phyloP scores from a whole-genome alignment of 202 grass and related monocot species.

The Hordeum pubiflorum region DNA sequence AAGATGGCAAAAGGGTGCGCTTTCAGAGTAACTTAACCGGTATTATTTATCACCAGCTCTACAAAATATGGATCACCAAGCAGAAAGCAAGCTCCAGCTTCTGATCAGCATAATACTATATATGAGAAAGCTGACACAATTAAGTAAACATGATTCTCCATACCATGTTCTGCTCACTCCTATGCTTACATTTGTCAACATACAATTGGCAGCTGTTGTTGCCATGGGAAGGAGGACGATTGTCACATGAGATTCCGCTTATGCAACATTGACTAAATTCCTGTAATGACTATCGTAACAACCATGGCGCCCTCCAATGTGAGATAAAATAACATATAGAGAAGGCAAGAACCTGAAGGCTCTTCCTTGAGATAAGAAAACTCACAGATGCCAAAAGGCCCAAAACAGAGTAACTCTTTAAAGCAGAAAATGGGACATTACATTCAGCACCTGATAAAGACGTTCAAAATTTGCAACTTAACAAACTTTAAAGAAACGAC shows the following conservation, averaged over 20 bases:
- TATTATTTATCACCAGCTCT: slow-evolving; percentile 49
- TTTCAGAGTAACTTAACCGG: slow-evolving; percentile 51
- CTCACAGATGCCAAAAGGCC: slow-evolving; percentile 64
- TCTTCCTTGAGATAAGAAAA: slow-evolving; percentile 52
- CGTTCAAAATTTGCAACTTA: slow-evolving; percentile 42
- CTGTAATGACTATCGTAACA: slow-evolving; percentile 53
- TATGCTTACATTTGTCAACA: slow-evolving; percentile 47
- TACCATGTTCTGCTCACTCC: slow-evolving; percentile 48
- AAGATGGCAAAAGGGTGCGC: slow-evolving; percentile 35
- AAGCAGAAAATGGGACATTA: slow-evolving; percentile 58
- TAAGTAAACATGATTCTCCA: slow-evolving; percentile 49
- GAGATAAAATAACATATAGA: slow-evolving; percentile 55
- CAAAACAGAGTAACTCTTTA: slow-evolving; percentile 66
- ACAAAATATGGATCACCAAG: slow-evolving; percentile 41
- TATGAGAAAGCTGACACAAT: slow-evolving; percentile 42
- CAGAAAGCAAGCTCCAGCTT: slow-evolving; percentile 42
- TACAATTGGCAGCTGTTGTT: slow-evolving; percentile 37
- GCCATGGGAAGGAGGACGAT: slow-evolving; percentile 30
- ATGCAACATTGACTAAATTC: slow-evolving; percentile 48
- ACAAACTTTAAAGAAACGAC: slow-evolving; percentile 33
- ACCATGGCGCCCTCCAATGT: slow-evolving; percentile 37
- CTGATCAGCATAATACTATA: slow-evolving; percentile 47
- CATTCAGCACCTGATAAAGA: slow-evolving; percentile 60
- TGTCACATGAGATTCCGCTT: slow-evolving; percentile 51
- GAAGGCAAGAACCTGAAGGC: slow-evolving; percentile 42